These are phyloP conservation scores for Diutina neorugosa DNA, from an alignment of 1,139 yeast species.

Conservation along the genomic window DNA sequence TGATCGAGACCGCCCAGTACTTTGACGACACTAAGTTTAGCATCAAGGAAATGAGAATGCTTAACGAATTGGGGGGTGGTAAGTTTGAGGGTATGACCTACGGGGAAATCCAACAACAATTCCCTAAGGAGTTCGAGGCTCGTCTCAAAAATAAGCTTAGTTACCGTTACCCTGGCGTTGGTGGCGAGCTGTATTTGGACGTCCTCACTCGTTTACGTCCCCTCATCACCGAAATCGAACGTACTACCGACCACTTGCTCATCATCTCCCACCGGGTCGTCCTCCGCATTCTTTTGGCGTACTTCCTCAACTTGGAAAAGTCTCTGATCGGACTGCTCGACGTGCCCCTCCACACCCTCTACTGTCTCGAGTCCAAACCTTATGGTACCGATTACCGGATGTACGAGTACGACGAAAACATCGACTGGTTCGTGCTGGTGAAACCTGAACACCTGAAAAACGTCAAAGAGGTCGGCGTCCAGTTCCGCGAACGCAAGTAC, in stretches of 20 bases:
- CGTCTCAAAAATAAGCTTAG: conserved; percentile 65
- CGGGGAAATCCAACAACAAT: conserved; percentile 51
- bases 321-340: conserved; percentile 82
- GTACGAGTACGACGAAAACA: conserved; percentile 70
- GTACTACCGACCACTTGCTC: conserved; percentile 78
- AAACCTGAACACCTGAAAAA: conserved; percentile 54
- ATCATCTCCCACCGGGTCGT: conserved; percentile 87
- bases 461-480: conserved; percentile 53
- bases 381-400: conserved; percentile 90
- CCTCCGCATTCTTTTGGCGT: conserved; percentile 75
- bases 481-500: conserved; percentile 53
- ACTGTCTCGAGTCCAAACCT: conserved; percentile 83
- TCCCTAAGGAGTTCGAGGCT: conserved; percentile 70
- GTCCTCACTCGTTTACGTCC: conserved; percentile 86
- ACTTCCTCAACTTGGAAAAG: conserved; percentile 75
- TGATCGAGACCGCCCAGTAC: conserved; percentile 64
- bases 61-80: conserved; percentile 90
- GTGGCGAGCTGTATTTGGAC: conserved; percentile 93
- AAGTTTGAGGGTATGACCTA: conserved; percentile 87
- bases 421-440: conserved; percentile 69
- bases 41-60: conserved; percentile 81
- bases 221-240: conserved; percentile 81
- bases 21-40: conserved; percentile 69
- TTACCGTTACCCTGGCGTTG: conserved; percentile 90
- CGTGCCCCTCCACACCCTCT: conserved; percentile 84